Evolutionary conservation across 441 rosid genomes (phyloP).

Genomic region (Populus hybrid): DNA sequence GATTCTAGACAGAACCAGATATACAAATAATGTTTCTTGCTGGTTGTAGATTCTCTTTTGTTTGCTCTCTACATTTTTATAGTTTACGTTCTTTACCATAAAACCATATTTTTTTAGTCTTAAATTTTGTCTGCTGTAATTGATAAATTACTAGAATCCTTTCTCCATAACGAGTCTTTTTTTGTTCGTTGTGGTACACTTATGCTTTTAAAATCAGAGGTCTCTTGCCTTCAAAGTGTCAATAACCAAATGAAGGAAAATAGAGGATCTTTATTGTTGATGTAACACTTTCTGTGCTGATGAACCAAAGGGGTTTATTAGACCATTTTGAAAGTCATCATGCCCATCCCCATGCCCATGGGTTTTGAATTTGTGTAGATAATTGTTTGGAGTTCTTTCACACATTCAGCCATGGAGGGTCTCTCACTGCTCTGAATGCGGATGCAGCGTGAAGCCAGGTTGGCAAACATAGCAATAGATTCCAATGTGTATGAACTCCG

Average conservation of each 20-base stretch:
- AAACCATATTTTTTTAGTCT: conserved; percentile 11
- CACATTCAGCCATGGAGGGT: conserved; percentile 76
- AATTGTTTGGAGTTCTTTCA: conserved; percentile 75
- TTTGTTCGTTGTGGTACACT: not conserved
- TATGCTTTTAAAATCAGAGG: conserved; percentile 7
- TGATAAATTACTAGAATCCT: conserved; percentile 7
- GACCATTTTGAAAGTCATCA: conserved; percentile 54
- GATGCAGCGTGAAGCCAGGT: conserved; percentile 87
- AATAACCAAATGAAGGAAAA: conserved; percentile 22
- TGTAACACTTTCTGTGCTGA: conserved; percentile 20
- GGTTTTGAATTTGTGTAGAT: conserved; percentile 72
- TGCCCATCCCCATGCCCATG: conserved; percentile 47
- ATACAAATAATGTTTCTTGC: conserved; percentile 10
- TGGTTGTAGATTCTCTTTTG: not conserved
- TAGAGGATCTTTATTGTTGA: conserved; percentile 27
- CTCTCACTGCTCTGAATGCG: conserved; percentile 73
- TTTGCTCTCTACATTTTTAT: not conserved
- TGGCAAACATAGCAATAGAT: conserved; percentile 83
- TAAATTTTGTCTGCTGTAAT: conserved; percentile 8
- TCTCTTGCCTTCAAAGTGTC: conserved; percentile 17
- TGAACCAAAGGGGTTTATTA: conserved; percentile 22
- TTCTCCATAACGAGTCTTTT: conserved; percentile 1
- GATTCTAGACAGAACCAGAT: conserved; percentile 22
- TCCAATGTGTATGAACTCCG: conserved; percentile 73
- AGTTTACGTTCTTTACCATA: conserved; percentile 11